Evolutionary conservation across 495 filamentous ascomycete genomes (phyloP), one percentile per base, ranked within the genome.

Genomic region (Hypoxylon crocopeplum): DNA sequence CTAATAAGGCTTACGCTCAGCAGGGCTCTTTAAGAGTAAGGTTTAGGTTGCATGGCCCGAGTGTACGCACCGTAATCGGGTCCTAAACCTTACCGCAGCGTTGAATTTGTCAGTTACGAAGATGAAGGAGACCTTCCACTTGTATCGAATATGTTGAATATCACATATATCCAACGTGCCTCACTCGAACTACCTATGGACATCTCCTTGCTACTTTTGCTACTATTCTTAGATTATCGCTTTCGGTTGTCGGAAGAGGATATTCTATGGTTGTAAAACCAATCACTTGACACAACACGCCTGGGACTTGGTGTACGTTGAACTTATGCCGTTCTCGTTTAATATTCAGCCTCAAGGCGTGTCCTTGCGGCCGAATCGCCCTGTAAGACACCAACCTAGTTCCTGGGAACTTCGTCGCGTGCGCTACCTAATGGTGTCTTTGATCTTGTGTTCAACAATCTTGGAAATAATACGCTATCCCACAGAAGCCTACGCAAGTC

Each of bases 1-100:
- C 58, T 36, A 54, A 55, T 30, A 29, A 46, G 45, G 58, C 38
- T 56, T 62, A 44, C 50, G 38, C 15, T 20, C 13, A 40, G 32
- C 39, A 48, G 32, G 44, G 36, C n/a, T n/a, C n/a, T n/a, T n/a
- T n/a, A n/a, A n/a, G n/a, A n/a, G n/a, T n/a, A n/a, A n/a, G n/a
- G n/a, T n/a, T n/a, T n/a, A n/a, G n/a, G n/a, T n/a, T n/a, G n/a
- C n/a, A n/a, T n/a, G n/a, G n/a, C n/a, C n/a, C n/a, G n/a, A n/a
- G n/a, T n/a, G n/a, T n/a, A n/a, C n/a, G n/a, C n/a, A n/a, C n/a
- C n/a, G n/a, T n/a, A n/a, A n/a, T n/a, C n/a, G 19, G 4, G 2
- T 25, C 2, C 13, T 1, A 38, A 3, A 15, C 36, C 10, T 38
- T 17, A 17, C n/a, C 5, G 20, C 8, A 10, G 19, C 1, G 20